phyloP scores from a whole-genome alignment of 441 rosid species.

The Euphorbia celastroides region DNA sequence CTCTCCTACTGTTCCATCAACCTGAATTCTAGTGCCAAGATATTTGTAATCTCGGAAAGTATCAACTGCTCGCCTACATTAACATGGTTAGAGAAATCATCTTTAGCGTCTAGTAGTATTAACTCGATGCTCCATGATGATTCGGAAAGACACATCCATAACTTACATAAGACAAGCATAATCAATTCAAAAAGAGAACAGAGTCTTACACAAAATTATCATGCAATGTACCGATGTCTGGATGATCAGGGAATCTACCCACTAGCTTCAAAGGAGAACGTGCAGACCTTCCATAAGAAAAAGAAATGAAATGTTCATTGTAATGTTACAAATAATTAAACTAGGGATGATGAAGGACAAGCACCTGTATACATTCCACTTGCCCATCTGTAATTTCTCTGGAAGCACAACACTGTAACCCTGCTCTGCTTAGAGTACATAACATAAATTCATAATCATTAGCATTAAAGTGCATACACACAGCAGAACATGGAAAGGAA shows the following conservation, averaged over 20 bases:
- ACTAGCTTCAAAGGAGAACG: conserved; percentile 73
- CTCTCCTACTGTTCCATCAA: conserved; percentile 98
- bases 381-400: conserved; percentile 82
- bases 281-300: conserved; percentile 54
- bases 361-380: conserved; percentile 96
- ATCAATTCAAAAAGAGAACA: conserved; percentile 12
- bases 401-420: conserved; percentile 94
- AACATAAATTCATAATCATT: too few relatives aligned
- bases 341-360: conserved; percentile 4
- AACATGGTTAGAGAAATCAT: conserved; percentile 18
- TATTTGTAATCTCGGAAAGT: conserved; percentile 78
- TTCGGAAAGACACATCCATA: conserved; percentile 8
- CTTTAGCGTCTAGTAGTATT: conserved; percentile 6
- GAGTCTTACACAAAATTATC: conserved; percentile 87
- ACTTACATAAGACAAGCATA: background rate
- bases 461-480: conserved; percentile 8
- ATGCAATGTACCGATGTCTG: conserved; percentile 84
- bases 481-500: conserved; percentile 4
- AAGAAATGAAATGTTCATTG: background rate
- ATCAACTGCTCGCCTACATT: conserved; percentile 66
- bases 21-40: conserved; percentile 76
- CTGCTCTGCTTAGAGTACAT: too few relatives aligned
- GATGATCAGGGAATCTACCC: conserved; percentile 75
- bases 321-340: conserved; percentile 12
- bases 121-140: background rate